These are phyloP conservation scores for Sugiyamaella smithiae DNA, from an alignment of 805 yeast species.

Conservation along the genomic window DNA sequence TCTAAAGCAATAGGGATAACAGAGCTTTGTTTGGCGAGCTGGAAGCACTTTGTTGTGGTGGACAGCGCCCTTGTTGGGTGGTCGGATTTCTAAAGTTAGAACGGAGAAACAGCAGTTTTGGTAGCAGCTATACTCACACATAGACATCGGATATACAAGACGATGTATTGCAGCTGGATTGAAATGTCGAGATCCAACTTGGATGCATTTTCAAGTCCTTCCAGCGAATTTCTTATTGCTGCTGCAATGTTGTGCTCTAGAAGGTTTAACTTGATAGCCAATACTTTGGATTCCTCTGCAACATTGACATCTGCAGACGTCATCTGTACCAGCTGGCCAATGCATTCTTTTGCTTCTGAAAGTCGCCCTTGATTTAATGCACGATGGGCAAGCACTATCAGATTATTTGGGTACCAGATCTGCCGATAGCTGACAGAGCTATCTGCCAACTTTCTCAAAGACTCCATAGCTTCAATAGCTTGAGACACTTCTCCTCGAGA, in stretches of 20 bases:
- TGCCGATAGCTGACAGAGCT: slow-evolving; percentile 16
- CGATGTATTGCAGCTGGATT: slow-evolving; percentile 45
- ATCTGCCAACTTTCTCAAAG: slow-evolving; percentile 7
- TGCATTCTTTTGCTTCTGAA: slow-evolving; percentile 5
- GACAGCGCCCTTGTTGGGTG: slow-evolving; percentile 52
- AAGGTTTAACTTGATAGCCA: slow-evolving; percentile 24
- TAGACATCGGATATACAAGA: slow-evolving; percentile 47
- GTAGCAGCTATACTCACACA: slow-evolving; percentile 27
- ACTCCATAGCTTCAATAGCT: slow-evolving; percentile 7
- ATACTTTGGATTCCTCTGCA: slow-evolving; percentile 22
- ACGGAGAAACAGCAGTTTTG: no score
- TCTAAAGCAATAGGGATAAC: slow-evolving; percentile 45
- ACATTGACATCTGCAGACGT: slow-evolving; percentile 5
- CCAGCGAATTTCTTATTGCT: slow-evolving; percentile 38
- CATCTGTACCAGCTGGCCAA: slow-evolving; percentile 12
- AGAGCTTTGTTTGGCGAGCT: slow-evolving; percentile 47
- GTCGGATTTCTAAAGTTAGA: slow-evolving; percentile 26
- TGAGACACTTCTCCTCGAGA: slow-evolving; percentile 8
- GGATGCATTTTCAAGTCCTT: slow-evolving; percentile 44
- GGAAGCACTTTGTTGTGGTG: slow-evolving; percentile 47
- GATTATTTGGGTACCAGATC: slow-evolving; percentile 19
- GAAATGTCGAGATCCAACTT: slow-evolving; percentile 50
- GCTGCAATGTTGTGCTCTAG: slow-evolving; percentile 13
- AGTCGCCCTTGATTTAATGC: slow-evolving; percentile 15
- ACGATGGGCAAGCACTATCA: slow-evolving; percentile 13